Conservation (phyloP, 2,329 filamentous ascomycete species). For the Orbilia quercus region DNA sequence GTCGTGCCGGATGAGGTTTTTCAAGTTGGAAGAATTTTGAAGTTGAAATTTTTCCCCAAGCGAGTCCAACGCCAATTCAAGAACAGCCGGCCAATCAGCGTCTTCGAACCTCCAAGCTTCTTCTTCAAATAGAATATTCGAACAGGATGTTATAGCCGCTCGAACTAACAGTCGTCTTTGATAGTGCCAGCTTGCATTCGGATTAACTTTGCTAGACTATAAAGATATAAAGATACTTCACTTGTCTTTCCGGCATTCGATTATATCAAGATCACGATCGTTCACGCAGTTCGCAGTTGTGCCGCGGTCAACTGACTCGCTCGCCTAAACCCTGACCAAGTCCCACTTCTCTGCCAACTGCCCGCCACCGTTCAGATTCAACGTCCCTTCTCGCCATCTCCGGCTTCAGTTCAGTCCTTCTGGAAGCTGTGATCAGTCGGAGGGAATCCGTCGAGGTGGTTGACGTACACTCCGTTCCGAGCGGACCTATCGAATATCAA, state of each 20-base stretch:
- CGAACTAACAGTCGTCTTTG: neutral
- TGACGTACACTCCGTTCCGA: too few species aligned
- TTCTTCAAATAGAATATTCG: neutral
- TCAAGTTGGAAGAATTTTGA: constrained; percentile 7
- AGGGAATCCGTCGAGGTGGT: too few species aligned
- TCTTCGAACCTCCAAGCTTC: neutral
- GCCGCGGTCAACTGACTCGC: constrained; percentile 16
- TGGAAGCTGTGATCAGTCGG: too few species aligned
- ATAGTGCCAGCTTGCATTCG: neutral
- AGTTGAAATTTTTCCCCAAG: constrained; percentile 38
- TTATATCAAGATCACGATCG: neutral
- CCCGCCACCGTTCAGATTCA: neutral
- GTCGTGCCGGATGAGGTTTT: constrained; percentile 8
- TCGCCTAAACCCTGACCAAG: constrained; percentile 10
- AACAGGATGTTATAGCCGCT: constrained; percentile 1
- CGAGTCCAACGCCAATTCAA: constrained; percentile 1
- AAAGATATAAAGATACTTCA: too few species aligned
- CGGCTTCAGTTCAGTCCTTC: too few species aligned
- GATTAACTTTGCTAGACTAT: neutral
- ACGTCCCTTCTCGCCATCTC: too few species aligned
- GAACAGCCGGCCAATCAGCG: neutral
- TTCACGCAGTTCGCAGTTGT: neutral
- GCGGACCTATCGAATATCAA: too few species aligned
- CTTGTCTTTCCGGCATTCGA: neutral
- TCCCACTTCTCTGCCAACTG: constrained; percentile 2